Conservation (phyloP, 305 asterid genomes). For the Rubia balearica region DNA sequence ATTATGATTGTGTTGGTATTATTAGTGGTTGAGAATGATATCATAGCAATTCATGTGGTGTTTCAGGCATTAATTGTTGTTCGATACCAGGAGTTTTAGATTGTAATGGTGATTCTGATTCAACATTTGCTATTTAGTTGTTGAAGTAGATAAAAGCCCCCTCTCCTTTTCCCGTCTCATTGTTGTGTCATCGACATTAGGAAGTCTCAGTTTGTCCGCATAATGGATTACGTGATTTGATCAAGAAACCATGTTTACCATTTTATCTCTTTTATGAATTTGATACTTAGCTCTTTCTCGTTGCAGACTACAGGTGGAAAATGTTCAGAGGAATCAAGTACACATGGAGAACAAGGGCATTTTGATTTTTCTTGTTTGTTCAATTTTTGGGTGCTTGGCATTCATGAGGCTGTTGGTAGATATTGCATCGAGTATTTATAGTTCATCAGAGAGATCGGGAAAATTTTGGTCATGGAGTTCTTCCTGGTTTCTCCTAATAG, state of each 20-base stretch:
- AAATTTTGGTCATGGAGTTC: slow-evolving; percentile 60
- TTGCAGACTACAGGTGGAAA: slow-evolving; percentile 71
- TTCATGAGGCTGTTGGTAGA: slow-evolving; percentile 42
- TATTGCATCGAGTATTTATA: slow-evolving; percentile 31
- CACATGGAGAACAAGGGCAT: slow-evolving; percentile 84
- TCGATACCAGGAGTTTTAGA: no score
- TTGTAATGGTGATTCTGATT: background rate
- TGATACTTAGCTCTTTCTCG: slow-evolving; percentile 5
- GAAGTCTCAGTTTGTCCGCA: background rate
- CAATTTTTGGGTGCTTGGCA: slow-evolving; percentile 48
- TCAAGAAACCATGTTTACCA: background rate
- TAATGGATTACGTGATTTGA: no score
- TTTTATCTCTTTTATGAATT: background rate
- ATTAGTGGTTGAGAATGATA: background rate
- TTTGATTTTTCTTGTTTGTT: slow-evolving; percentile 54
- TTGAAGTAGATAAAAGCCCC: background rate
- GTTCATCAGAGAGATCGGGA: slow-evolving; percentile 40
- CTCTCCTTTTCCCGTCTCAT: background rate
- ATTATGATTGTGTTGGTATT: background rate
- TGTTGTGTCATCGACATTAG: background rate
- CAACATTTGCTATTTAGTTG: background rate
- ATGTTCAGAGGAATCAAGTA: slow-evolving; percentile 46
- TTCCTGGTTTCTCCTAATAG: slow-evolving; percentile 67
- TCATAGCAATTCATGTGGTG: background rate
- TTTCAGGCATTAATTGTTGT: no score